phyloP scores from a whole-genome alignment of 257 asterid species.

The Buddleja alternifolia region DNA sequence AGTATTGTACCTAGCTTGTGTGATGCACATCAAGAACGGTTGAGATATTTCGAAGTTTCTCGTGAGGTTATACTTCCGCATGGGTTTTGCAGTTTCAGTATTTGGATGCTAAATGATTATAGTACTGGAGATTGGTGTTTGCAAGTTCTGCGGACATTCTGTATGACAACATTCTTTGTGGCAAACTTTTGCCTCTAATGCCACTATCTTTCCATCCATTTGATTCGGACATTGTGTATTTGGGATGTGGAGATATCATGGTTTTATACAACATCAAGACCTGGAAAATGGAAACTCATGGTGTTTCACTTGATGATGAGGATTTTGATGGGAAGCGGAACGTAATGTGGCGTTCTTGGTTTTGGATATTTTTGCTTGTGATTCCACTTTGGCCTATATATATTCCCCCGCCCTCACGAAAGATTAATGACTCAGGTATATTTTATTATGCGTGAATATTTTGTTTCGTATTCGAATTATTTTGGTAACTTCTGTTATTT shows the following conservation, averaged over 20 bases:
- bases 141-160: not conserved
- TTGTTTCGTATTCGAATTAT: too few species aligned
- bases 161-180: not conserved
- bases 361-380: too few species aligned
- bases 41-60: not conserved
- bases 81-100: not conserved
- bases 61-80: not conserved
- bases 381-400: too few species aligned
- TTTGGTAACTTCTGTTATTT: too few species aligned
- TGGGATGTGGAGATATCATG: not conserved
- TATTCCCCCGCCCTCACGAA: too few species aligned
- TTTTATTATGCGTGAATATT: too few species aligned
- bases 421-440: too few species aligned
- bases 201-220: not conserved
- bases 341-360: too few species aligned
- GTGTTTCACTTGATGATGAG: not conserved
- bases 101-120: not conserved
- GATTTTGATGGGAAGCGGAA: too few species aligned
- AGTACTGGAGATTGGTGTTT: too few species aligned
- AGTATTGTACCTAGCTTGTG: not conserved
- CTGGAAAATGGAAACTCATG: not conserved
- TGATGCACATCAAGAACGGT: not conserved
- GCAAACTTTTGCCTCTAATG: not conserved
- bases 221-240: not conserved
- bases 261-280: too few species aligned